Base-by-base conservation (phyloP, 2,329 filamentous ascomycete genomes). In the Ophiostoma fasciatum region DNA sequence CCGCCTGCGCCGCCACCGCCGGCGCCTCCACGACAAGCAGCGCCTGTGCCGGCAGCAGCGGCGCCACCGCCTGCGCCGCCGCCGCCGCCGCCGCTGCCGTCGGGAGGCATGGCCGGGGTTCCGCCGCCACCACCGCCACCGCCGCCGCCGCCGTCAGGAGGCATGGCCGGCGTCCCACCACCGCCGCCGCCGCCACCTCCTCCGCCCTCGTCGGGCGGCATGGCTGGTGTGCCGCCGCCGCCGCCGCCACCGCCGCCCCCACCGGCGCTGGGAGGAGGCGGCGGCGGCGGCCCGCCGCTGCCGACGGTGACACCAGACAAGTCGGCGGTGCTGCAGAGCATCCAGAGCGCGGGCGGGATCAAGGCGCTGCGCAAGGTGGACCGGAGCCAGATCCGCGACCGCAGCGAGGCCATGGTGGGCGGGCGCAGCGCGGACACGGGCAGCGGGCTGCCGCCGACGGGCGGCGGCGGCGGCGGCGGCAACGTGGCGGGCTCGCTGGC, bases 401-500 rank as follows among this genome's bases (percentile, higher is more conserved):
- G 81, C 44, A 84, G 79, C 56, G 66, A 48, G 4, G 79, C 77
- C 19, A 51, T 64, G 23, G 71, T 83, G 29, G 74, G 72, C 10
- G 53, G 36, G 9, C 36, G 52, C 17, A 46, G 53, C 36, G 45
- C 48, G 17, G 64, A 68, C 45, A 63, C 63, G 33, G 66, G 63
- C 5, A n/a, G n/a, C n/a, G n/a, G n/a, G n/a, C n/a, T n/a, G n/a
- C n/a, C n/a, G n/a, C 62, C 68, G 28, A 59, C 64, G 33, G 65
- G 66, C 20, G 66, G 63, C 47, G 66, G 63, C 27, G 68, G 68
- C 18, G 54, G 66, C 29, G 56, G 62, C 29, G 67, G 71, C 9
- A 72, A 74, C 37, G 76, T 74, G 39, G 77, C 73, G 27, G 73
- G 94, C 69, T 83, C 84, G 17, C 83, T 80, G 60, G 87, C 84